These are phyloP conservation scores for Apiospora sp. DNA, from an alignment of 2,329 filamentous ascomycete genomes.

Conservation along the genomic window DNA sequence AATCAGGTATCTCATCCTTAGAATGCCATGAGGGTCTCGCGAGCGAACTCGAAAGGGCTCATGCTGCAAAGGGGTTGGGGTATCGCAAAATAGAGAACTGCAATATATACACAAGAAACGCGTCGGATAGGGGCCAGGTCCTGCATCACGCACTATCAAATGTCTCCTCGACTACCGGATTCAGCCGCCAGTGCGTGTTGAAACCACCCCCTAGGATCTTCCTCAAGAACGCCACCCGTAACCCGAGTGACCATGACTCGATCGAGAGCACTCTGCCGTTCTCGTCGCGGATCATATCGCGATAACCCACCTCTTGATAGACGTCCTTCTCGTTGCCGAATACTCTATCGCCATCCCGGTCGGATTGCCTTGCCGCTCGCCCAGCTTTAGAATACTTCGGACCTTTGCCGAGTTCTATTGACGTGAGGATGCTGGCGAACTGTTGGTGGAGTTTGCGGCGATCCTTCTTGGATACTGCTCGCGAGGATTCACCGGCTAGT, in stretches of 20 bases:
- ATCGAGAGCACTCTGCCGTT: conserved; percentile 52
- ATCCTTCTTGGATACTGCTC: conserved; percentile 58
- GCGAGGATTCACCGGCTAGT: conserved; percentile 56
- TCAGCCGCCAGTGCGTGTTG: conserved; percentile 48
- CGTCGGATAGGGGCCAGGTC: neutral
- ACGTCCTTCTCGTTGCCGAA: conserved; percentile 49
- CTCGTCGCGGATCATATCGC: conserved; percentile 58
- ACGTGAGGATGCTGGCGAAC: conserved; percentile 61
- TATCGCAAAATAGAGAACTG: conserved; percentile 9
- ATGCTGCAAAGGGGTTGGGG: neutral
- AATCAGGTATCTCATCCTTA: neutral
- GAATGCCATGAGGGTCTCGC: neutral
- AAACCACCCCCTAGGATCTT: conserved; percentile 56
- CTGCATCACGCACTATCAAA: conserved; percentile 21
- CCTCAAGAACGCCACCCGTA: conserved; percentile 57
- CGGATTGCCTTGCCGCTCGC: conserved; percentile 49
- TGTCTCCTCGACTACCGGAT: conserved; percentile 46
- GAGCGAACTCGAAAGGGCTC: neutral
- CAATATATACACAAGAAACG: neutral
- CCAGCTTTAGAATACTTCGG: conserved; percentile 62
- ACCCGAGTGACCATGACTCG: conserved; percentile 60
- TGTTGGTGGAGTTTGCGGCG: conserved; percentile 56
- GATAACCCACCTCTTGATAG: conserved; percentile 59
- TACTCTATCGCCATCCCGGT: conserved; percentile 50
- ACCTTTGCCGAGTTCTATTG: conserved; percentile 61